These are phyloP conservation scores for Mycena albidolilacea DNA, from an alignment of 768 basidiomycete genomes.

Conservation along the genomic window DNA sequence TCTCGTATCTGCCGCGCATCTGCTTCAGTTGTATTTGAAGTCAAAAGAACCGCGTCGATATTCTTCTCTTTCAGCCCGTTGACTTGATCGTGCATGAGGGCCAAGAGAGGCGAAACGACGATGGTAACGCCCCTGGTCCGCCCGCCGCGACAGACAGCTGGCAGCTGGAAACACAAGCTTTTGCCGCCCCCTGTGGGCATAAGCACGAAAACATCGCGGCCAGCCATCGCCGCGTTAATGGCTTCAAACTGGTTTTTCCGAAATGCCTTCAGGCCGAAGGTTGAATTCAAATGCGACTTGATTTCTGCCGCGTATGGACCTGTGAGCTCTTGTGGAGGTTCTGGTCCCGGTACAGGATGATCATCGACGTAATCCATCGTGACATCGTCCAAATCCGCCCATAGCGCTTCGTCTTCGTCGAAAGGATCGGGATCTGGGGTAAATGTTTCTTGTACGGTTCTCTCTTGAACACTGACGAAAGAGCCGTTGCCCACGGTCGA, in stretches of 20 bases:
- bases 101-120: slow-evolving; percentile 90
- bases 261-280: slow-evolving; percentile 80
- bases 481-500: slow-evolving; percentile 15
- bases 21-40: slow-evolving; percentile 62
- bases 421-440: slow-evolving; percentile 35
- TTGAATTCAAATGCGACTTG: slow-evolving; percentile 62
- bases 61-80: slow-evolving; percentile 72
- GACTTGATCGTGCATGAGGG: slow-evolving; percentile 94
- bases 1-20: slow-evolving; percentile 58
- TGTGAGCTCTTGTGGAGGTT: slow-evolving; percentile 30
- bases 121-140: slow-evolving; percentile 87
- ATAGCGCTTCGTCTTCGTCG: slow-evolving; percentile 62
- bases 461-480: slow-evolving; percentile 17
- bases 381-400: slow-evolving; percentile 62
- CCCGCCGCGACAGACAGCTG: slow-evolving; percentile 84
- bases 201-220: slow-evolving; percentile 91
- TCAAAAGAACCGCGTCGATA: slow-evolving; percentile 81
- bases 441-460: slow-evolving; percentile 20
- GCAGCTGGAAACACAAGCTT: slow-evolving; percentile 91
- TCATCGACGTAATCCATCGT: slow-evolving; percentile 48
- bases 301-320: slow-evolving; percentile 59
- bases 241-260: slow-evolving; percentile 90
- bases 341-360: slow-evolving; percentile 37
- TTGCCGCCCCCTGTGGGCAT: slow-evolving; percentile 98
- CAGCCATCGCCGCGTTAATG: slow-evolving; percentile 83